Percentiles rank a stretch among this genome's conserved stretches.
Conservation (phyloP, 805 yeast species). For the Kuraishia hungarica region DNA sequence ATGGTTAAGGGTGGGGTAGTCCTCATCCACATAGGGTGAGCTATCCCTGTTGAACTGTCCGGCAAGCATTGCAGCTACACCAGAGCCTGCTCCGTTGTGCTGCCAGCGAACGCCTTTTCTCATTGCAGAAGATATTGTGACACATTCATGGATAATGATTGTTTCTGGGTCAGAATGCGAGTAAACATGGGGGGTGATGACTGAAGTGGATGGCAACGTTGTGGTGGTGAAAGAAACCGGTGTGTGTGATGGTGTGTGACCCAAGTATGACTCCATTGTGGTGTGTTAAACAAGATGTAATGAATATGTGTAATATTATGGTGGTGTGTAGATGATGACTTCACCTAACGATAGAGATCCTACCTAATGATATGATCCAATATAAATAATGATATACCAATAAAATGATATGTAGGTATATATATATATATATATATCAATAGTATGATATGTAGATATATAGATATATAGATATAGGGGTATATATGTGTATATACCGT, state of each 20-base stretch:
- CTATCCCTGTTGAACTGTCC: constrained; percentile 29
- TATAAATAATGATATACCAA: too few relatives aligned
- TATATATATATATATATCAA: too few relatives aligned
- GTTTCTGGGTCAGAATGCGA: constrained; percentile 55
- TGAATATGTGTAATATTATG: too few relatives aligned
- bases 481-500: too few relatives aligned
- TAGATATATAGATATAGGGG: too few relatives aligned
- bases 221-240: neutral
- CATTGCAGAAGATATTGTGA: constrained; percentile 81
- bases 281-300: neutral
- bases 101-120: constrained; percentile 73
- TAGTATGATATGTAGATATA: too few relatives aligned
- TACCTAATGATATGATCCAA: too few relatives aligned
- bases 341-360: too few relatives aligned
- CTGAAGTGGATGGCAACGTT: too few relatives aligned
- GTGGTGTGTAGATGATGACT: too few relatives aligned
- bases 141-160: constrained; percentile 82
- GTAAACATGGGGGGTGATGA: neutral
- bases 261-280: neutral
- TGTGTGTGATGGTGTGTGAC: constrained; percentile 3
- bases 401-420: too few relatives aligned
- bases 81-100: constrained; percentile 34
- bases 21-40: constrained; percentile 20
- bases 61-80: constrained; percentile 80
- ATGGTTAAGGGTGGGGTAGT: constrained; percentile 14